phyloP scores from a whole-genome alignment of 2,329 filamentous ascomycete species.

The Diaporthe vaccinii region DNA sequence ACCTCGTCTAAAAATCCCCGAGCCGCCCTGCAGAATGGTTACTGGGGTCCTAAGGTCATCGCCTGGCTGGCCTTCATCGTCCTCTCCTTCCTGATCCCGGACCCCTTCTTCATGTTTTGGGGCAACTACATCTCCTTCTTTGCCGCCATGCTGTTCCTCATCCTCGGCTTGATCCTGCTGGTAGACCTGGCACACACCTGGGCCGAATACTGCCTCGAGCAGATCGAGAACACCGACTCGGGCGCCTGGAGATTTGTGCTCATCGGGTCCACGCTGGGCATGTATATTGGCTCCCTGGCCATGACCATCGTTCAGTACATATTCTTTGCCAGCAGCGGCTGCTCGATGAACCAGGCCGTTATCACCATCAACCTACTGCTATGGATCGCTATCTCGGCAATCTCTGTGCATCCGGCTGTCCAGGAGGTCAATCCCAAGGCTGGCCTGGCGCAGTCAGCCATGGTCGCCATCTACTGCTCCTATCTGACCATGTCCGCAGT shows the following conservation, averaged over 20 bases:
- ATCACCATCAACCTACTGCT: constrained; percentile 94
- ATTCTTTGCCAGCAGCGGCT: constrained; percentile 87
- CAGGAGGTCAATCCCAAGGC: constrained; percentile 95
- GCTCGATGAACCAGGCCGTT: constrained; percentile 95
- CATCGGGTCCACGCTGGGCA: constrained; percentile 91
- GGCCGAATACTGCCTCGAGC: constrained; percentile 94
- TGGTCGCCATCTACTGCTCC: constrained; percentile 98
- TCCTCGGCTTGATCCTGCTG: constrained; percentile 90
- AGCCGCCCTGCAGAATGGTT: constrained; percentile 95
- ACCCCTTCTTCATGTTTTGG: constrained; percentile 94
- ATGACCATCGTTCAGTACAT: constrained; percentile 99
- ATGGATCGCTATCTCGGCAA: constrained; percentile 81
- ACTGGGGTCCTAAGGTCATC: constrained; percentile 96
- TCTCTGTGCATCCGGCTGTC: constrained; percentile 90
- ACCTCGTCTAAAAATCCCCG: constrained; percentile 88
- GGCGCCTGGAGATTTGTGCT: constrained; percentile 86
- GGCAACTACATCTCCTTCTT: constrained; percentile 93
- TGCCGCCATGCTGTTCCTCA: constrained; percentile 91
- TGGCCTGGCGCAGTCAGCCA: constrained; percentile 95
- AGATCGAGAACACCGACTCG: constrained; percentile 92
- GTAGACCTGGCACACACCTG: constrained; percentile 97
- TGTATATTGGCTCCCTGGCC: constrained; percentile 90
- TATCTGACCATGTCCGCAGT: constrained; percentile 99
- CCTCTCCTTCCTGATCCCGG: constrained; percentile 94
- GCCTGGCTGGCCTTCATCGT: constrained; percentile 90